Evolutionary conservation across 805 yeast genomes (phyloP), one percentile per base, ranked within the genome.

Genomic region (Candida germanica): DNA sequence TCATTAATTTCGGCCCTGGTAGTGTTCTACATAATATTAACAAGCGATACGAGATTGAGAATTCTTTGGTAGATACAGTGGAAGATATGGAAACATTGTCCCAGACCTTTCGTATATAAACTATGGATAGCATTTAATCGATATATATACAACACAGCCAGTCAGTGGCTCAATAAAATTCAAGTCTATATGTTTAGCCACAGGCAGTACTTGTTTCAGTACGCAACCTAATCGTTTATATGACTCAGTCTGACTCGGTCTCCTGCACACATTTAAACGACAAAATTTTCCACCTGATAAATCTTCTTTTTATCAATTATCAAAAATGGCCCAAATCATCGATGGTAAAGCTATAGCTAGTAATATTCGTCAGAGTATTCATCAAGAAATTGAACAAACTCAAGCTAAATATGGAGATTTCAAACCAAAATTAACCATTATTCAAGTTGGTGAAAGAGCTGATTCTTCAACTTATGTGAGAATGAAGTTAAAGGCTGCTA

Each of bases 381-480:
- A 64, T 39, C 56, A 51, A 11, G 69, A 72, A 30, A 72, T 77
- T 49, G 20, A 40, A 11, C 51, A 53, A 36, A 46, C 72, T 38
- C 72, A 75, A 54, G 43, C 58, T 8, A 55, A 61, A 22, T 67
- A 73, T 46, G 72, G 80, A 11, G 66, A 65, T 31, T 83, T 84
- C 59, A 64, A 67, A 44, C 93, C 95, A 20, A 71, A 68, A 28
- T 66, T 85, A 52, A 68, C 79, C 42, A 84, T 85, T 46, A 68
- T 85, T 45, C 95, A 85, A 62, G 83, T 85, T 15, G 95, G 94
- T 38, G 64, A 66, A 17, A 71, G 91, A 58, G 83, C 82, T 15
- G 95, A 85, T 53, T 83, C 93, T 9, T 67, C 83, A n/a, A 82
- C 87, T 3, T 85, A 85, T 58, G 89, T 85, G 31, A 74, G 78